Conservation (phyloP, 2,329 filamentous ascomycete genomes). For the Alternaria incomplexa region DNA sequence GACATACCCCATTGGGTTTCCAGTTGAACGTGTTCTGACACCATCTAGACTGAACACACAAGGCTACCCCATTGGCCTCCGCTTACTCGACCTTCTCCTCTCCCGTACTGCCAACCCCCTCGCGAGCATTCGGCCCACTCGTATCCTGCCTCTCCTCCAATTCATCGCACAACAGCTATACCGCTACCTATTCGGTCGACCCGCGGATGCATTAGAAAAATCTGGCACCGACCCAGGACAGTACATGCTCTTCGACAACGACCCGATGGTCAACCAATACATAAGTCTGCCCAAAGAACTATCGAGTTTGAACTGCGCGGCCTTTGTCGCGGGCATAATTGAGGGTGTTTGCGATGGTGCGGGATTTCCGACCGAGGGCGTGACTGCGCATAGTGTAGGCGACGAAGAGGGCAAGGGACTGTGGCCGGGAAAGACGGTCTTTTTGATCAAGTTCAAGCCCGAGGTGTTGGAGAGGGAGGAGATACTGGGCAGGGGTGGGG, state of each 20-base stretch:
- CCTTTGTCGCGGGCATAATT: conserved; percentile 91
- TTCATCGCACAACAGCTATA: conserved; percentile 94
- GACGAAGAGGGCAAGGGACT: conserved; percentile 61
- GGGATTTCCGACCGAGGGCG: conserved; percentile 80
- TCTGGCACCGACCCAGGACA: conserved; percentile 84
- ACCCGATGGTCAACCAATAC: conserved; percentile 93
- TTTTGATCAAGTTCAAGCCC: conserved; percentile 89
- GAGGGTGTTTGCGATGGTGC: conserved; percentile 95
- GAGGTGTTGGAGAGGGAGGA: conserved; percentile 92
- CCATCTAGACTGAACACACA: conserved; percentile 77
- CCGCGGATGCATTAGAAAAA: conserved; percentile 92
- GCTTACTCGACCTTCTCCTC: conserved; percentile 92
- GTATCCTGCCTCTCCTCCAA: conserved; percentile 89
- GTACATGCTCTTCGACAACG: conserved; percentile 99
- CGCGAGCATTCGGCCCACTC: conserved; percentile 71
- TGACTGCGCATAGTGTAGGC: conserved; percentile 79
- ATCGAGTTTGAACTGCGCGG: conserved; percentile 94
- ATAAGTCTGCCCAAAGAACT: conserved; percentile 94
- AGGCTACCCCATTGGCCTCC: conserved; percentile 92
- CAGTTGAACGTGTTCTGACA: not conserved
- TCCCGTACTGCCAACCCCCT: conserved; percentile 63
- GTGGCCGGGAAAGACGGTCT: conserved; percentile 97
- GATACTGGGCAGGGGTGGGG: conserved; percentile 69
- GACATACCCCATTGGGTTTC: no score
- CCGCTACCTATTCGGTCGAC: conserved; percentile 87